These are phyloP conservation scores for Tricholoma hemisulphureum DNA, from an alignment of 768 basidiomycete genomes.

Conservation along the genomic window DNA sequence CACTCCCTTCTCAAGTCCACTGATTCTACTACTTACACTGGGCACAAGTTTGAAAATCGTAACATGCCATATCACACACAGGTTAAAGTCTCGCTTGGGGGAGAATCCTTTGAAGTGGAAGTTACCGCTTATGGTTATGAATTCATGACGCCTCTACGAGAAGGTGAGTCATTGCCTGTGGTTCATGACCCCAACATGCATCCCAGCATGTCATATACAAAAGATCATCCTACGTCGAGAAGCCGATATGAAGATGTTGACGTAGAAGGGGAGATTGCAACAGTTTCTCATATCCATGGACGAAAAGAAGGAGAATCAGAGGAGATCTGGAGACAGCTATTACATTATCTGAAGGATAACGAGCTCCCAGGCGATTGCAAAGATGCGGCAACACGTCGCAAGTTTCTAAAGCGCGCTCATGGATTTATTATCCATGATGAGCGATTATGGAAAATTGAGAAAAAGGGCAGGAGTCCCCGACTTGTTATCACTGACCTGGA, in stretches of 20 bases:
- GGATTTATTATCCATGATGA: slow-evolving; percentile 21
- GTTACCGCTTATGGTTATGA: slow-evolving; percentile 16
- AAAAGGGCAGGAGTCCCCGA: slow-evolving; percentile 15
- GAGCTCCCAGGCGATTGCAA: neutral
- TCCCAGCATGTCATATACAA: too few species aligned
- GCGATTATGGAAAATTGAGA: slow-evolving; percentile 16
- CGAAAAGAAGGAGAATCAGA: slow-evolving; percentile 7
- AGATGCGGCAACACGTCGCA: neutral
- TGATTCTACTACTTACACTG: neutral
- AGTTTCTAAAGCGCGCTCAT: neutral
- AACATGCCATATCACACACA: slow-evolving; percentile 13
- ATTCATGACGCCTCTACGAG: slow-evolving; percentile 17
- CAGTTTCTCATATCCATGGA: slow-evolving; percentile 5
- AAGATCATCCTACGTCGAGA: too few species aligned
- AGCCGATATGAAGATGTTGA: neutral
- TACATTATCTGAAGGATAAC: neutral
- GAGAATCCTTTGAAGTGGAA: slow-evolving; percentile 25
- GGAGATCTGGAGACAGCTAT: slow-evolving; percentile 15
- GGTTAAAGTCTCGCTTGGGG: slow-evolving; percentile 1
- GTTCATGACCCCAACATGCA: too few species aligned
- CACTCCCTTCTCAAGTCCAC: neutral
- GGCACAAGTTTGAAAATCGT: slow-evolving; percentile 4
- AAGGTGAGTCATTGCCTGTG: too few species aligned
- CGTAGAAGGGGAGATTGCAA: neutral
- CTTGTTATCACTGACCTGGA: slow-evolving; percentile 20